A percentile compares a stretch with the other conserved stretches of the same genome.
Conservation (phyloP, 345 rosid genomes). For the Xanthoceras sorbifolium region DNA sequence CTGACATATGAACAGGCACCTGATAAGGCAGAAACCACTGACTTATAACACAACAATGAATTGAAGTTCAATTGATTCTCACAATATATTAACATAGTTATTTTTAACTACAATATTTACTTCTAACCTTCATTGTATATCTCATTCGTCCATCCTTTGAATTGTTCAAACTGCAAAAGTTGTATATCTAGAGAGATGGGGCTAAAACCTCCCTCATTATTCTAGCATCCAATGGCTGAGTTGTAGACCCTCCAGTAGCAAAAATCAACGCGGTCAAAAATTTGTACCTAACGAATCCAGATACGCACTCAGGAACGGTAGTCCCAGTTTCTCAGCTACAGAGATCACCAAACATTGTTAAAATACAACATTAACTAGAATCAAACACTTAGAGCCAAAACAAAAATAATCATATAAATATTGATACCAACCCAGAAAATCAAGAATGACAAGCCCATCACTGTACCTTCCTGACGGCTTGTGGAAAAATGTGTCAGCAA, state of each 20-base stretch:
- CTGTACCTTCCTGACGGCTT: constrained; percentile 31
- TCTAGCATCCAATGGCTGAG: constrained; percentile 34
- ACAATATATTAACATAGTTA: background rate
- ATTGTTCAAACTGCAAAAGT: constrained; percentile 33
- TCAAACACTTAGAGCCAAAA: background rate
- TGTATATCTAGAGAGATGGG: constrained; percentile 49
- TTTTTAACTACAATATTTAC: background rate
- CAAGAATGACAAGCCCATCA: constrained; percentile 37
- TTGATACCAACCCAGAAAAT: constrained; percentile 27
- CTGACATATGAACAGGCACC: constrained; percentile 7
- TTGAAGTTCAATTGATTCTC: background rate
- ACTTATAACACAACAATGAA: background rate
- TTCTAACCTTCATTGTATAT: constrained; percentile 30
- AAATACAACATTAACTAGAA: background rate
- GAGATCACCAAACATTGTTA: background rate
- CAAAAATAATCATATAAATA: background rate
- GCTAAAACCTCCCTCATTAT: constrained; percentile 38
- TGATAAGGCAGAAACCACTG: constrained; percentile 12
- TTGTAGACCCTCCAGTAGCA: constrained; percentile 48
- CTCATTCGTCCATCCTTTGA: constrained; percentile 26
- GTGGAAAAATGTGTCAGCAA: constrained; percentile 34
- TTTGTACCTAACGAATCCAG: constrained; percentile 41
- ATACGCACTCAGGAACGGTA: constrained; percentile 46
- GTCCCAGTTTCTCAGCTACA: constrained; percentile 39
- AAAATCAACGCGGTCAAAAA: constrained; percentile 47